Evolutionary conservation across 768 basidiomycete species (phyloP).

Genomic region (Lepiota brunneoincarnata): DNA sequence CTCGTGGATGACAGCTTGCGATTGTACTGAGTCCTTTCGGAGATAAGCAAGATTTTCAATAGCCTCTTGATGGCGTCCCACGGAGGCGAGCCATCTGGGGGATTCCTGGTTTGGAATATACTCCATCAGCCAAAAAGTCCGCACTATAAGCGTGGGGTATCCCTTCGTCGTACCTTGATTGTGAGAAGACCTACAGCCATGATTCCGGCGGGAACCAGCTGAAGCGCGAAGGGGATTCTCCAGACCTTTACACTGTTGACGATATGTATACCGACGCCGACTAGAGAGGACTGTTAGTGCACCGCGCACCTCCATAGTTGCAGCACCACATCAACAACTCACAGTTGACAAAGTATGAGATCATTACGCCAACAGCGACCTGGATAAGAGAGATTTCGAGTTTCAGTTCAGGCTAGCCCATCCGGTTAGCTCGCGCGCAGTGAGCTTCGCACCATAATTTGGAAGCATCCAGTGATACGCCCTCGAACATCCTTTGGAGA

Average conservation of each 20-base stretch:
- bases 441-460: conserved; percentile 62
- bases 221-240: conserved; percentile 73
- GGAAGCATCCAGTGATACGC: conserved; percentile 82
- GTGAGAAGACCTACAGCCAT: conserved; percentile 68
- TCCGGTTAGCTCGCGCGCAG: not conserved
- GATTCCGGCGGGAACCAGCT: conserved; percentile 72
- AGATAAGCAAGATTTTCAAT: conserved; percentile 62
- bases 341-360: conserved; percentile 83
- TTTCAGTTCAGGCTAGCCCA: not conserved
- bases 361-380: conserved; percentile 79
- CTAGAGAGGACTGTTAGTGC: conserved; percentile 30
- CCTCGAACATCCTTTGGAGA: conserved; percentile 85
- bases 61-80: conserved; percentile 53
- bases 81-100: conserved; percentile 72
- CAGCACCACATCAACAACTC: conserved; percentile 23
- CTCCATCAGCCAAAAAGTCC: not conserved
- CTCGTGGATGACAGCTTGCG: conserved; percentile 51
- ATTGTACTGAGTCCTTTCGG: conserved; percentile 41
- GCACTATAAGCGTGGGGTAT: not conserved
- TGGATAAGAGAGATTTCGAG: conserved; percentile 13
- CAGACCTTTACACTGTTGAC: conserved; percentile 48
- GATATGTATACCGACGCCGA: conserved; percentile 58
- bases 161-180: conserved; percentile 44
- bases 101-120: conserved; percentile 53
- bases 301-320: not conserved